Base-by-base conservation (phyloP, 192 early-diverging fungal species). In the Linderina pennispora region DNA sequence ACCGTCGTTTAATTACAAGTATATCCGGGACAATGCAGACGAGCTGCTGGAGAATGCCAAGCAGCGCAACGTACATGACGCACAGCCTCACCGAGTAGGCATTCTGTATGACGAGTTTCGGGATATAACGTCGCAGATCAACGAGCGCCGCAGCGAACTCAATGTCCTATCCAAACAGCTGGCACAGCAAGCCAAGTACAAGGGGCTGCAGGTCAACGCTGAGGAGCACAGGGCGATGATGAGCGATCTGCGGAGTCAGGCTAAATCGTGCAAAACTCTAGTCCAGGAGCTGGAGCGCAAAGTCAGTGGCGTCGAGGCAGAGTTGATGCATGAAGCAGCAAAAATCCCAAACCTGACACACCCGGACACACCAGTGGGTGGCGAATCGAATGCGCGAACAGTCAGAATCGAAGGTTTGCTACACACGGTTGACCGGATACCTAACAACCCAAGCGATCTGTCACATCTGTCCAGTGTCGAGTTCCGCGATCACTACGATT, bases 311-410 rank as follows among this genome's bases (percentile, higher is more conserved):
- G 25, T 92, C 2, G 80, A 93, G 42, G 36, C 50, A 2, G 32
- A 61, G n/a, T 48, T 93, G 45, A 65, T 53, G 13, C 44, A 75
- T 4, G 80, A 82, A 24, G 90, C 87, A 0, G 48, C 82, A 13
- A 67, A 77, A 47, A 74, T 96, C 5, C 90, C 92, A 17, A 96
- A 96, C 55, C 60, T 62, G 24, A 86, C 91, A 9, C 87, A 88
- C 39, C 79, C 85, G 4, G 57, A 69, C 21, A 65, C 77, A 1
- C 90, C 90, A 19, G 72, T 90, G 23, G 92, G 90, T 25, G 79
- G 77, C 38, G 87, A 91, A 53, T 58, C 68, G n/a, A 51, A 77
- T 8, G 86, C 88, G 17, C 70, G 54, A 5, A 37, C 82, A 5
- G 34, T 89, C 0, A 74, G 74, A 7, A 64, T 58, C 2, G n/a